A percentile compares a stretch with the other conserved stretches of the same genome.
Evolutionary conservation across 2,329 filamentous ascomycete species (phyloP).

Genomic region (Trichoderma endophyticum): DNA sequence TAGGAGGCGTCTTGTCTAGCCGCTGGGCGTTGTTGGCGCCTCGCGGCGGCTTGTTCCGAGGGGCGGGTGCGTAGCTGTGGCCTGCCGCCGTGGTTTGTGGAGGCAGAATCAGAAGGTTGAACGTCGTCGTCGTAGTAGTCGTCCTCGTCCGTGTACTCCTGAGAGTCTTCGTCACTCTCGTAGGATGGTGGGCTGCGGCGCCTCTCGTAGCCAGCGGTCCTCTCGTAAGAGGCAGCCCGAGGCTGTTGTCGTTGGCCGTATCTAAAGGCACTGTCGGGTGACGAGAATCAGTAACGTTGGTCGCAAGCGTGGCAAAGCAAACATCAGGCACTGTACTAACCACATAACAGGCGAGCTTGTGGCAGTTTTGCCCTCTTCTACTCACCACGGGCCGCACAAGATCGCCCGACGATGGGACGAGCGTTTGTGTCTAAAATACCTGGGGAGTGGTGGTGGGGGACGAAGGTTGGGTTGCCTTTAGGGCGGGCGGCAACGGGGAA

Average conservation of each 20-base stretch:
- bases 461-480: constrained; percentile 6
- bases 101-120: constrained; percentile 59
- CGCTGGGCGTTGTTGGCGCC: constrained; percentile 30
- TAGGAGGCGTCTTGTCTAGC: constrained; percentile 36
- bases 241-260: constrained; percentile 30
- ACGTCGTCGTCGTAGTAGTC: constrained; percentile 49
- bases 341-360: constrained; percentile 40
- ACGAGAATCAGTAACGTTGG: constrained; percentile 22
- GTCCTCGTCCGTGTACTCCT: constrained; percentile 28
- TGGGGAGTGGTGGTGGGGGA: constrained; percentile 19
- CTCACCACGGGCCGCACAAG: constrained; percentile 46
- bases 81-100: constrained; percentile 39
- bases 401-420: constrained; percentile 42
- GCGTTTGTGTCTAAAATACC: constrained; percentile 29
- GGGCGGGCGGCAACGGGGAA: not conserved
- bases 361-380: constrained; percentile 37
- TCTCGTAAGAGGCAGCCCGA: constrained; percentile 13
- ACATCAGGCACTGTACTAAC: constrained; percentile 34
- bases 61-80: constrained; percentile 24
- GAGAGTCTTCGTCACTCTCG: constrained; percentile 40
- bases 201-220: constrained; percentile 23
- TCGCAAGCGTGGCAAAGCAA: not conserved
- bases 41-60: constrained; percentile 28
- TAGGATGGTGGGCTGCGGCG: constrained; percentile 33
- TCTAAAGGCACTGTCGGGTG: constrained; percentile 23